These are phyloP conservation scores for Batkoa obscura DNA, from an alignment of 371 early-diverging fungal species.

Conservation along the genomic window DNA sequence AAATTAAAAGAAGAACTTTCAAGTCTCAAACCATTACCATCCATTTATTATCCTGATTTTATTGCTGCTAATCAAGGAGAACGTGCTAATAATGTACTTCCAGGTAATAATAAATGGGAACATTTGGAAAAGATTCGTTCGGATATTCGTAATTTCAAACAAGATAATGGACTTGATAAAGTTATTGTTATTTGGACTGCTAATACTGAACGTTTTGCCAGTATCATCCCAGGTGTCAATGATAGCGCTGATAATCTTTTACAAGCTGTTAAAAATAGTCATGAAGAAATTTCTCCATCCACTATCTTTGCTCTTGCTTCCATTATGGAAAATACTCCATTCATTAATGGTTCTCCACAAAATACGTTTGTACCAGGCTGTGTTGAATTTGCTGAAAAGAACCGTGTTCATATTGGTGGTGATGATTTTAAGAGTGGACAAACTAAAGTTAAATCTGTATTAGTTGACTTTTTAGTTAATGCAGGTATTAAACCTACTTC, in stretches of 20 bases:
- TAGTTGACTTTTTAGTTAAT: conserved; percentile 92
- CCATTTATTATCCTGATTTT: conserved; percentile 90
- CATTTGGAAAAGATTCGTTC: conserved; percentile 77
- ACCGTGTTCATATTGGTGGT: conserved; percentile 82
- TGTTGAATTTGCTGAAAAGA: conserved; percentile 68
- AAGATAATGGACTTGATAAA: conserved; percentile 62
- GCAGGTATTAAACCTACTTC: conserved; percentile 95
- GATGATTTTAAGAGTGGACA: conserved; percentile 98
- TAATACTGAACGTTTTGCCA: conserved; percentile 85
- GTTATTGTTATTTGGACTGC: conserved; percentile 96
- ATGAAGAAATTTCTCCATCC: conserved; percentile 83
- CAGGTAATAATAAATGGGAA: conserved; percentile 60
- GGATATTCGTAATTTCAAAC: conserved; percentile 89
- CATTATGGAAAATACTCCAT: conserved; percentile 82
- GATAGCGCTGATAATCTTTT: conserved; percentile 87
- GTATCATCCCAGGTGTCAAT: conserved; percentile 74
- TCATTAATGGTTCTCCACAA: conserved; percentile 96
- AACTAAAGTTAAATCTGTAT: conserved; percentile 95
- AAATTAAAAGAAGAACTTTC: conserved; percentile 65
- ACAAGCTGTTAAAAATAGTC: conserved; percentile 50
- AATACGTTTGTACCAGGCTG: conserved; percentile 95
- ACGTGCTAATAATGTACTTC: conserved; percentile 79
- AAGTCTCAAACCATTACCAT: conserved; percentile 65
- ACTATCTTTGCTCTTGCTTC: conserved; percentile 90
- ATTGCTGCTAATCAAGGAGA: conserved; percentile 93